phyloP scores from a whole-genome alignment of 495 filamentous ascomycete species.

The Hypoxylon fragiforme region DNA sequence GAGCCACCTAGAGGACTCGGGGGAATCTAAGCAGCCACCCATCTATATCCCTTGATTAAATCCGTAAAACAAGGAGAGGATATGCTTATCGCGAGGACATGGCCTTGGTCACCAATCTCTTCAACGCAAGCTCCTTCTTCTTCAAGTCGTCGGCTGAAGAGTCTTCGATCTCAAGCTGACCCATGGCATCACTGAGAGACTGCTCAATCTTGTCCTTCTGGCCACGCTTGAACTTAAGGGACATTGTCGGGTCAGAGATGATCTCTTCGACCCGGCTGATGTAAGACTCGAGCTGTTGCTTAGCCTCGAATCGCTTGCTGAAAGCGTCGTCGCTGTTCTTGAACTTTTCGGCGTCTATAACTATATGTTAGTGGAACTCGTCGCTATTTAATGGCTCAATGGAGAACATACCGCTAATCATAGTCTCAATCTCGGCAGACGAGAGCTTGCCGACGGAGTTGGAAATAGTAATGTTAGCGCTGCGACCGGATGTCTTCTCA shows the following conservation, averaged over 20 bases:
- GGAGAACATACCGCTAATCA: constrained; percentile 76
- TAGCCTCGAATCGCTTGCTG: constrained; percentile 98
- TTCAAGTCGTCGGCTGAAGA: constrained; percentile 91
- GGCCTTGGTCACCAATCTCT: constrained; percentile 96
- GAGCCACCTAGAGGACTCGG: constrained; percentile 26
- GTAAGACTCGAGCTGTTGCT: constrained; percentile 98
- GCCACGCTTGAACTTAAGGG: constrained; percentile 96
- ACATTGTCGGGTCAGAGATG: constrained; percentile 92
- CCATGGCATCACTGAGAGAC: constrained; percentile 61
- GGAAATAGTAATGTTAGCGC: constrained; percentile 99
- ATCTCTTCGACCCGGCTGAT: constrained; percentile 99
- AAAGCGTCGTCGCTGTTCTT: constrained; percentile 97
- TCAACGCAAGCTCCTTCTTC: constrained; percentile 99
- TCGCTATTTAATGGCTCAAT: not conserved
- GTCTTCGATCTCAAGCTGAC: constrained; percentile 59
- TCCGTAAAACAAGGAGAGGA: constrained; percentile 33
- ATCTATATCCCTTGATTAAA: constrained; percentile 38
- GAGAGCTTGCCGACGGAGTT: constrained; percentile 99
- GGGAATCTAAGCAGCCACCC: constrained; percentile 37
- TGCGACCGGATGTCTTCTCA: constrained; percentile 97
- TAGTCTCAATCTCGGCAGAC: constrained; percentile 91
- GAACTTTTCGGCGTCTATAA: constrained; percentile 91
- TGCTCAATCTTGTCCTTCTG: constrained; percentile 99
- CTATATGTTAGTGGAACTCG: constrained; percentile 22
- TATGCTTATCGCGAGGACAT: constrained; percentile 79